phyloP scores from a whole-genome alignment of 73 alveolate species.

The Loxodes magnus region DNA sequence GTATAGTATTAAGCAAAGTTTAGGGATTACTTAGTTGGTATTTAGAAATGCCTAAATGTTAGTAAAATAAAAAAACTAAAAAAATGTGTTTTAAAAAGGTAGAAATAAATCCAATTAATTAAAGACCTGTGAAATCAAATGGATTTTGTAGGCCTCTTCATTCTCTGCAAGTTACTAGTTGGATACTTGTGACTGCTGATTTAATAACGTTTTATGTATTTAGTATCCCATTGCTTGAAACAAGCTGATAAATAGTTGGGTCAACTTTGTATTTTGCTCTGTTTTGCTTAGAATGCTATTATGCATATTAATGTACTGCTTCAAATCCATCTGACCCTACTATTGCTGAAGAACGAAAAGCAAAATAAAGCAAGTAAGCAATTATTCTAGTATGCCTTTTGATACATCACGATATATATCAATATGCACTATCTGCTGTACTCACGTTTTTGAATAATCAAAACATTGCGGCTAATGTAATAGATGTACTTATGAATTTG shows the following conservation, averaged over 20 bases:
- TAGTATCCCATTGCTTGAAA: not conserved
- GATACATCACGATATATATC: not conserved
- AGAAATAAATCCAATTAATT: too few species aligned
- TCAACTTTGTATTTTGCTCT: not conserved
- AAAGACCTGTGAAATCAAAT: not conserved
- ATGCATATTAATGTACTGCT: not conserved
- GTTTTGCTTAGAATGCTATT: not conserved
- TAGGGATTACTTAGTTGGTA: too few species aligned
- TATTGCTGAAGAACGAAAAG: not conserved
- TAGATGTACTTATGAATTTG: conserved; percentile 6
- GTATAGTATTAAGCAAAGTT: too few species aligned
- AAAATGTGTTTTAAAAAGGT: too few species aligned
- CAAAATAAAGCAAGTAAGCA: not conserved
- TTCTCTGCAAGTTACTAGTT: not conserved
- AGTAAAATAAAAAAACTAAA: too few species aligned
- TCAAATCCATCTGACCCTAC: not conserved
- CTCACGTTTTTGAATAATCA: not conserved
- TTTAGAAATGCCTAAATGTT: too few species aligned
- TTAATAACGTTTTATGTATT: not conserved
- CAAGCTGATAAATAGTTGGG: not conserved
- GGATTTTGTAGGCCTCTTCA: conserved; percentile 5
- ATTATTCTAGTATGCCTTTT: not conserved
- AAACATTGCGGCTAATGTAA: conserved; percentile 10
- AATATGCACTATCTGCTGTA: conserved; percentile 8
- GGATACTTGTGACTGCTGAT: not conserved